These are phyloP conservation scores for Xylariaceae sp. DNA, from an alignment of 2,329 filamentous ascomycete genomes.

Conservation along the genomic window DNA sequence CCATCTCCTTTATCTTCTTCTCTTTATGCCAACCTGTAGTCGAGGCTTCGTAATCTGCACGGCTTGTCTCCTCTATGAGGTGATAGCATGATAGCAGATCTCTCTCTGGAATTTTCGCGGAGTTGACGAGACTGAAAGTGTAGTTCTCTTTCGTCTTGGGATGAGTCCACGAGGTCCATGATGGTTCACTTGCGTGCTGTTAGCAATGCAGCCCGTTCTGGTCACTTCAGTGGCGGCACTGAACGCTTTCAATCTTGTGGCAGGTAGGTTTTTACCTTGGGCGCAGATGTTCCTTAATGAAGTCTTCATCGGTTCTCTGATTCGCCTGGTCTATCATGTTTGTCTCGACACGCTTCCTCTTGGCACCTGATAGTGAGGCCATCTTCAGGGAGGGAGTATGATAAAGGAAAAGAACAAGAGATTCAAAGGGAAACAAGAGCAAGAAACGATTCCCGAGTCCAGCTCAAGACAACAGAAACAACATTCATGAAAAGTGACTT, in stretches of 20 bases:
- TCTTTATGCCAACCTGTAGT: conserved; percentile 58
- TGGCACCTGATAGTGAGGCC: conserved; percentile 9
- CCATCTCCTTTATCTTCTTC: conserved; percentile 65
- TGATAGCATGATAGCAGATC: conserved; percentile 51
- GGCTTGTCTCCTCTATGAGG: conserved; percentile 60
- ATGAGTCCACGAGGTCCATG: conserved; percentile 45
- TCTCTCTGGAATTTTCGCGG: conserved; percentile 33
- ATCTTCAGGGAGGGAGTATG: neutral
- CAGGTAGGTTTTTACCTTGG: conserved; percentile 36
- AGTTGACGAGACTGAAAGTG: conserved; percentile 37
- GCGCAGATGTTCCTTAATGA: conserved; percentile 43
- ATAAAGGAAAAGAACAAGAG: too few species aligned
- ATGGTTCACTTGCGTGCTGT: conserved; percentile 8
- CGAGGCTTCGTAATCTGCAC: conserved; percentile 59
- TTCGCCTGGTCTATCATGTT: conserved; percentile 46
- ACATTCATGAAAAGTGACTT: too few species aligned
- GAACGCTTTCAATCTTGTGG: neutral
- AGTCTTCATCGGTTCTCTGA: conserved; percentile 41
- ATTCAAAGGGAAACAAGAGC: too few species aligned
- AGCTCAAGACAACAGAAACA: too few species aligned
- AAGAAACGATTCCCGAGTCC: too few species aligned
- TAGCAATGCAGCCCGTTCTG: too few species aligned
- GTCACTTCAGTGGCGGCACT: too few species aligned
- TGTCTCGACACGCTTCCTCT: conserved; percentile 23
- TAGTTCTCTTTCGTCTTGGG: conserved; percentile 39